Base-by-base conservation (phyloP, 371 early-diverging fungal genomes). In the Chytridiales sp. region DNA sequence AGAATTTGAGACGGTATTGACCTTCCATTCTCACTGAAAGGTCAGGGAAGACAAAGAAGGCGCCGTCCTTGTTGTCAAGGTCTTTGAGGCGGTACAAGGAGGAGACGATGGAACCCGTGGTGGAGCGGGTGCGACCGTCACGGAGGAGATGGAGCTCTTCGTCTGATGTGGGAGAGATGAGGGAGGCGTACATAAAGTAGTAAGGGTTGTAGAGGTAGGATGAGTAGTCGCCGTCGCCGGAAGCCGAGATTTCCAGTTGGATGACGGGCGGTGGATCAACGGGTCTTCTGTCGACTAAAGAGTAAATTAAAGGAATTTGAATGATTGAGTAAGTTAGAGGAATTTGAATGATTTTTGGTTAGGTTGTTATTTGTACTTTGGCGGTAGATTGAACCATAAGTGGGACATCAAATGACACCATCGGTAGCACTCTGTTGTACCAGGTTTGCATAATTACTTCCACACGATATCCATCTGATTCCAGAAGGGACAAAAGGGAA, bases 21-120 rank as follows among this genome's bases (percentile, higher is more conserved):
- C 97, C 97, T 62, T 96, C 95, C 73, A 88, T 86, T 34, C 96
- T 77, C 17, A 94, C 91, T 1, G 91, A 90, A 47, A 97, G 72
- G 67, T 97, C 97, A 32, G 93, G 92, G 75, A 96, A 97, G 34
- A 96, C 95, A 79, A 95, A 96, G 72, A 93, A 95, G 1, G 91
- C 94, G 43, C 92, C 96, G 56, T 93, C 92, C n/a, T 81, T 77
- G 56, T 85, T 85, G 62, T 91, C 89, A 26, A 83, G 80, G 62
- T 95, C 95, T 54, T 88, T 88, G 54, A 95, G 78, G 6, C 92
- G 86, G 70, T 91, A 90, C 35, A 94, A 72, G 0, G 94, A 92
- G 0, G 94, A 94, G 13, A 93, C 95, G 44, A 92, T 88, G 4
- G 92, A 90, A 8, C 97, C 97, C 1, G 85, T 78, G 0, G 86